Base-by-base conservation (phyloP, 306 rosid genomes). In the Gastrolobium villosum region DNA sequence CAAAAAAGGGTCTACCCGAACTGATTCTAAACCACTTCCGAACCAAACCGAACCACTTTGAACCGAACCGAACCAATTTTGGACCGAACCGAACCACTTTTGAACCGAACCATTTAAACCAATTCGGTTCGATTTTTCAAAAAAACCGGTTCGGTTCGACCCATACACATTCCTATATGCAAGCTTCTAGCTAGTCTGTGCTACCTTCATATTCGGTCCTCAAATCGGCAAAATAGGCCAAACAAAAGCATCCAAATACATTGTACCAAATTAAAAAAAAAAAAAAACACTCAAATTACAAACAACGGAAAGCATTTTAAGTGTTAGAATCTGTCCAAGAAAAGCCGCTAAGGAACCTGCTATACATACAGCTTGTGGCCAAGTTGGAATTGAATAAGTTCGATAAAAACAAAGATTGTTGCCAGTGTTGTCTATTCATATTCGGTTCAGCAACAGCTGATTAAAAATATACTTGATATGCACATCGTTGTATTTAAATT, bases 331-430 rank as follows among this genome's bases (percentile, higher is more conserved):
- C 2, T 10, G 73, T 14, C 57, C 65, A 60, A 70, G 26, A 31
- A 48, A 79, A 30, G 65, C 83, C 82, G 74, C 31, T 14, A 61
- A 20, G 26, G 26, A 4, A 53, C 53, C 39, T 28, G 10, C 54
- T 13, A 36, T 2, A 43, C n/a, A 26, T 41, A 36, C 70, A 69
- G 44, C 45, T 44, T 46, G 76, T 69, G 52, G 34, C 45, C 75
- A 70, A 37, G 64, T 70, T 60, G 77, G 7, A 57, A 53, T 76
- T 66, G 26, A 8, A 32, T 20, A 53, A 32, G 4, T 7, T 55
- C 20, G 2, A 37, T 39, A 26, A 20, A 65, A 50, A 65, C 6
- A 2, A 54, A 14, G 11, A 32, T 55, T 44, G 59, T 20, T 49
- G 40, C 14, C 2, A 6, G 28, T 68, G 30, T n/a, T 68, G 45